phyloP scores from a whole-genome alignment of 345 rosid genomes.

The Camelina laxa region DNA sequence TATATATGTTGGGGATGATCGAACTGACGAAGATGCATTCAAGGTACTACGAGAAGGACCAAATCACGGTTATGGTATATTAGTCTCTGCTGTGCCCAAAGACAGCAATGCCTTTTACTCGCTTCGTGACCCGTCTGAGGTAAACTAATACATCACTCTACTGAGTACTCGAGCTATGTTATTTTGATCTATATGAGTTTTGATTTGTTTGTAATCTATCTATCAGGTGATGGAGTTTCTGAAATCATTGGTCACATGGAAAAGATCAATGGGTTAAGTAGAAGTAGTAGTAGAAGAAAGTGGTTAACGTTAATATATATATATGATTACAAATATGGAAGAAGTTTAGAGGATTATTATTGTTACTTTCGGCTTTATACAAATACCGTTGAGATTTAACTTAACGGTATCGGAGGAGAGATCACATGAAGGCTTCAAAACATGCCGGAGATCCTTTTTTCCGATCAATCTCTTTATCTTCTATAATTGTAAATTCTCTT shows the following conservation, averaged over 20 bases:
- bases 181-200: background rate
- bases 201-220: background rate
- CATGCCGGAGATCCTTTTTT: constrained; percentile 35
- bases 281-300: constrained; percentile 14
- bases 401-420: constrained; percentile 17
- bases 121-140: constrained; percentile 87
- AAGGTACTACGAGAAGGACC: constrained; percentile 77
- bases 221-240: constrained; percentile 92
- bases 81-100: constrained; percentile 83
- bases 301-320: constrained; percentile 28
- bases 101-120: constrained; percentile 85
- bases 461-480: constrained; percentile 26
- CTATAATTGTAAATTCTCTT: constrained; percentile 34
- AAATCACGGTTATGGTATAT: constrained; percentile 74
- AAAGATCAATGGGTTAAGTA: constrained; percentile 48
- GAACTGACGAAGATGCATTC: constrained; percentile 98
- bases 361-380: constrained; percentile 25
- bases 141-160: constrained; percentile 31
- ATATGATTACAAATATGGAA: constrained; percentile 10
- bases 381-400: constrained; percentile 30
- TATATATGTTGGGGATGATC: constrained; percentile 94
- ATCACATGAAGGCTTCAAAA: constrained; percentile 32
- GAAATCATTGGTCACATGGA: constrained; percentile 70
- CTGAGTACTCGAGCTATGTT: background rate
- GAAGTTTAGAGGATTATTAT: constrained; percentile 26